A percentile compares a stretch with the other conserved stretches of the same genome.
phyloP scores from a whole-genome alignment of 2,329 filamentous ascomycete genomes.

The Zelopaecilomyces penicillatus region DNA sequence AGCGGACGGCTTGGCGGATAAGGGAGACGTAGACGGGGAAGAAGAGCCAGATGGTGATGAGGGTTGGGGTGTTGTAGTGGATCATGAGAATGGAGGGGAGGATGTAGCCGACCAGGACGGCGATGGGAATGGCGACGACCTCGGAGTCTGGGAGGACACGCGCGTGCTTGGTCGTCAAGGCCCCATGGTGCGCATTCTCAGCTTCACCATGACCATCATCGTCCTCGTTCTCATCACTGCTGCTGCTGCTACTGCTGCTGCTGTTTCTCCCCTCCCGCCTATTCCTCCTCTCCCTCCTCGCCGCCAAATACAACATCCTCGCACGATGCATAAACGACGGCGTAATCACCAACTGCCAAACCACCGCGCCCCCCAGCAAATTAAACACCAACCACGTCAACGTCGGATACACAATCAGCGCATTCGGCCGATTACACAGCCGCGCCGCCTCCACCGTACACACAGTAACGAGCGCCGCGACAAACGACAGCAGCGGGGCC shows the following conservation, averaged over 20 bases:
- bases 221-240: slow-evolving; percentile 3
- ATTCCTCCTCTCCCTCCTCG: slow-evolving; percentile 50
- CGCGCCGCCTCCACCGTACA: slow-evolving; percentile 42
- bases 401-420: slow-evolving; percentile 30
- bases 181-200: neutral
- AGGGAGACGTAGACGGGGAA: slow-evolving; percentile 42
- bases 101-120: slow-evolving; percentile 39
- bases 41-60: slow-evolving; percentile 41
- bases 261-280: slow-evolving; percentile 15
- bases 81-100: slow-evolving; percentile 40
- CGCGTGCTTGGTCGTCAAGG: slow-evolving; percentile 9
- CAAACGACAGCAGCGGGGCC: slow-evolving; percentile 33
- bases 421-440: slow-evolving; percentile 28
- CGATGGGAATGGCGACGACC: slow-evolving; percentile 46
- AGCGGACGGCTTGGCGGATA: slow-evolving; percentile 30
- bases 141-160: slow-evolving; percentile 41
- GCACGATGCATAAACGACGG: slow-evolving; percentile 40
- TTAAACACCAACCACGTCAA: slow-evolving; percentile 40
- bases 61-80: slow-evolving; percentile 25
- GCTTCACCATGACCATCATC: slow-evolving; percentile 9
- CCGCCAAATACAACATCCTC: slow-evolving; percentile 27
- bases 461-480: slow-evolving; percentile 40
- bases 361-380: slow-evolving; percentile 39
- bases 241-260: neutral
- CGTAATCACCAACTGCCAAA: slow-evolving; percentile 44